Base-by-base conservation (phyloP, 1,139 yeast species). In the Geotrichum aggregatum region DNA sequence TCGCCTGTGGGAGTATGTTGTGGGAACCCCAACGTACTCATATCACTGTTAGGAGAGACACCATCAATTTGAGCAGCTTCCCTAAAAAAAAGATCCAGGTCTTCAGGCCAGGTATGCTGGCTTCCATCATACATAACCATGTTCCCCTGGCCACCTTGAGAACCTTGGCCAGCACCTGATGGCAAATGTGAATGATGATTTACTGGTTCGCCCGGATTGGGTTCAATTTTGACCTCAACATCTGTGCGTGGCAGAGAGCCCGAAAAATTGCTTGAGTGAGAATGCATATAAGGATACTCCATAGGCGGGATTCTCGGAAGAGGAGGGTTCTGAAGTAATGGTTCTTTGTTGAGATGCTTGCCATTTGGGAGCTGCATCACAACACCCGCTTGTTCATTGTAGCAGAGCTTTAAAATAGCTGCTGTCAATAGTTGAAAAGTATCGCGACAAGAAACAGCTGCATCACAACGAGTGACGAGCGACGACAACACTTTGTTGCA, bases 391-490 rank as follows among this genome's bases (percentile, higher is more conserved):
- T 56, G 53, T 44, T 59, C 62, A 38, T 59, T 76, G 61, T 82
- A 83, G 56, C 79, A 79, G 48, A 87, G 67, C 61, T 80, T 80
- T 19, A 84, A 73, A 19, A 87, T 83, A 0, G 88, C 95, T 26
- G 84, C 82, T 0, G 87, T 76, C 51, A 88, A 68, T 41, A 84
- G 78, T 59, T 83, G 85, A 64, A 85, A 84, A 28, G 86, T 82
- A 55, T 84, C 86, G 49, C 79, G 75, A 63, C 95, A 87, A 49
- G 78, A 78, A 8, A 70, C 69, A 0, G 96, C 95, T 0, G 95
- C 92, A 57, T 84, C 91, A 67, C 95, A 87, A 46, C 82, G 75
- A 51, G 83, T 87, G 19, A 76, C 71, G 60, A 88, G 71, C 18
- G 84, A 79, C 22, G 76, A 74, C 55, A 88, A 68, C 1, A 87